Percentiles rank a stretch among this genome's conserved stretches.
Conservation (phyloP, 805 yeast genomes). For the Starmerella davenportii region DNA sequence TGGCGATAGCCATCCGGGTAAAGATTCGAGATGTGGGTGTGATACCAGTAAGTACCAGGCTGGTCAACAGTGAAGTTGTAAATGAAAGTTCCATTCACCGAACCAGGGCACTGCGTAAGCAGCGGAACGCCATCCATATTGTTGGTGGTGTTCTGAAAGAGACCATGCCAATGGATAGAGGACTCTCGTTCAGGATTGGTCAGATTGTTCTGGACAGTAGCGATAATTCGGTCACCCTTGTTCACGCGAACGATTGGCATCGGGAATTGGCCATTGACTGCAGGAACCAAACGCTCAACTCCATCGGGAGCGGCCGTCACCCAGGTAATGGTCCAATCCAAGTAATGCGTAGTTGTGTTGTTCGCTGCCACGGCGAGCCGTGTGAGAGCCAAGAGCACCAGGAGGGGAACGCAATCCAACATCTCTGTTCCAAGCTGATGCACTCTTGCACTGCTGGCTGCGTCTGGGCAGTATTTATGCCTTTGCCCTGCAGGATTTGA, state of each 20-base stretch:
- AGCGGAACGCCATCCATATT: constrained; percentile 85
- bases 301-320: constrained; percentile 39
- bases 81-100: constrained; percentile 52
- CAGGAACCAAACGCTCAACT: constrained; percentile 34
- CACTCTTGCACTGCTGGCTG: too few relatives aligned
- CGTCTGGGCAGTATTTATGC: background rate
- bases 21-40: constrained; percentile 78
- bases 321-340: constrained; percentile 24
- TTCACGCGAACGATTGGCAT: constrained; percentile 67
- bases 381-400: constrained; percentile 5
- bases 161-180: constrained; percentile 82
- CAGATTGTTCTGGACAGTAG: constrained; percentile 62
- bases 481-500: background rate
- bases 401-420: too few relatives aligned
- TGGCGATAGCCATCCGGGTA: constrained; percentile 69
- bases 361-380: too few relatives aligned
- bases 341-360: constrained; percentile 13
- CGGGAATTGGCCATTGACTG: constrained; percentile 59
- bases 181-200: constrained; percentile 39
- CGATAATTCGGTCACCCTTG: constrained; percentile 60
- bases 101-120: constrained; percentile 81
- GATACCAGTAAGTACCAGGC: constrained; percentile 92
- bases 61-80: constrained; percentile 86
- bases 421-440: too few relatives aligned
- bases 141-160: constrained; percentile 58